A percentile compares a stretch with the other conserved stretches of the same genome.
These are phyloP conservation scores for Diplotaxis tenuifolia DNA, from an alignment of 345 rosid species.

Conservation along the genomic window DNA sequence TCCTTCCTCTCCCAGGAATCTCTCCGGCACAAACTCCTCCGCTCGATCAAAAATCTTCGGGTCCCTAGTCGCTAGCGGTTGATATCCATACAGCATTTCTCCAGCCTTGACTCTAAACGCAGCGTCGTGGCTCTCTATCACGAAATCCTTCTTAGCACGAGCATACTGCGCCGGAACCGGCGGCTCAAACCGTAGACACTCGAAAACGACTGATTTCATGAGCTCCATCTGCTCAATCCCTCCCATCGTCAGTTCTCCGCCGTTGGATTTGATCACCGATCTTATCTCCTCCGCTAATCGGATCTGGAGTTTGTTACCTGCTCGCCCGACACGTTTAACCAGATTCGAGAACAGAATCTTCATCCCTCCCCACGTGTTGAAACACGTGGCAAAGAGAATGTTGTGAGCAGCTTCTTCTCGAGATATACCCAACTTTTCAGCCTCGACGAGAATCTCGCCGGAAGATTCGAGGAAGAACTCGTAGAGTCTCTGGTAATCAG, in stretches of 20 bases:
- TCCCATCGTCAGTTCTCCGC: slow-evolving; percentile 67
- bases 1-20: slow-evolving; percentile 74
- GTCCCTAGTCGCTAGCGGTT: slow-evolving; percentile 81
- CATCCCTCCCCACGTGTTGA: slow-evolving; percentile 86
- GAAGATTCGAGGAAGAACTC: slow-evolving; percentile 61
- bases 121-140: slow-evolving; percentile 80
- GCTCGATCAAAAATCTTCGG: slow-evolving; percentile 67
- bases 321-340: slow-evolving; percentile 70
- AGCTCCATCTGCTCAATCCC: slow-evolving; percentile 75
- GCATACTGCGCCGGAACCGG: slow-evolving; percentile 79
- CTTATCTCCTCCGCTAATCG: slow-evolving; percentile 73
- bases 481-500: slow-evolving; percentile 70
- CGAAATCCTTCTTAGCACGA: slow-evolving; percentile 59
- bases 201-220: slow-evolving; percentile 78
- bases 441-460: slow-evolving; percentile 62
- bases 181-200: slow-evolving; percentile 79
- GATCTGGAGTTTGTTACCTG: slow-evolving; percentile 59
- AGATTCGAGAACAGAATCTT: slow-evolving; percentile 59
- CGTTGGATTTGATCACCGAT: slow-evolving; percentile 55
- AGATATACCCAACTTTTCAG: slow-evolving; percentile 63
- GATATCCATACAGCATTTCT: slow-evolving; percentile 78
- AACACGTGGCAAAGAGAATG: slow-evolving; percentile 77
- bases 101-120: slow-evolving; percentile 72
- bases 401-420: slow-evolving; percentile 86
- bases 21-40: slow-evolving; percentile 73